These are phyloP conservation scores for Balansia obtecta DNA, from an alignment of 2,329 filamentous ascomycete genomes.

Conservation along the genomic window DNA sequence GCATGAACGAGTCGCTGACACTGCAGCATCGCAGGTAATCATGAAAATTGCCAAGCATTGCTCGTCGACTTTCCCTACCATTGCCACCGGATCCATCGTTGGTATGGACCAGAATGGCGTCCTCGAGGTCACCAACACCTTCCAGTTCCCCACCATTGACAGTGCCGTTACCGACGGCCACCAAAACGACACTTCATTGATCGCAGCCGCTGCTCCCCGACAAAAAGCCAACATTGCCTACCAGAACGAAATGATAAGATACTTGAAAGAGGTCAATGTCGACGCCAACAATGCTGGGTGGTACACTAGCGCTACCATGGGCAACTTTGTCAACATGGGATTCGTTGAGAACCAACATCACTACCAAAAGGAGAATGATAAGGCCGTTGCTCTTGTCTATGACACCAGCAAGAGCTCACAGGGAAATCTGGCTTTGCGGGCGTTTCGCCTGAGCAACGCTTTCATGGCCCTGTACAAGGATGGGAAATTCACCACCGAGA, in stretches of 20 bases:
- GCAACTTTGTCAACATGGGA: conserved; percentile 90
- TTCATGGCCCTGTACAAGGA: conserved; percentile 94
- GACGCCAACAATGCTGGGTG: conserved; percentile 96
- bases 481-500: conserved; percentile 93
- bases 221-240: conserved; percentile 83
- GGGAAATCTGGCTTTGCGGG: conserved; percentile 77
- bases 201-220: conserved; percentile 78
- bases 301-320: conserved; percentile 98
- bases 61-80: conserved; percentile 75
- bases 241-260: conserved; percentile 94
- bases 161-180: conserved; percentile 55
- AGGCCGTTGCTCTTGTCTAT: conserved; percentile 80
- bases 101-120: conserved; percentile 78
- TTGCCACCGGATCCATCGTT: conserved; percentile 79
- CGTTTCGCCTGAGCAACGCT: conserved; percentile 74
- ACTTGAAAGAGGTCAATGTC: conserved; percentile 92
- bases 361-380: conserved; percentile 93
- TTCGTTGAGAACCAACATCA: conserved; percentile 97
- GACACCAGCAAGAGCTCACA: conserved; percentile 93
- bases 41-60: conserved; percentile 98
- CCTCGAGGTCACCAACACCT: conserved; percentile 87
- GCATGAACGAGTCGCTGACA: conserved; percentile 11
- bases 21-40: conserved; percentile 51
- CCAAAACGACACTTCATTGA: conserved; percentile 61
- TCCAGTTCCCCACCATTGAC: conserved; percentile 83